Evolutionary conservation across 805 yeast genomes (phyloP).

Genomic region (Brettanomyces anomalus): DNA sequence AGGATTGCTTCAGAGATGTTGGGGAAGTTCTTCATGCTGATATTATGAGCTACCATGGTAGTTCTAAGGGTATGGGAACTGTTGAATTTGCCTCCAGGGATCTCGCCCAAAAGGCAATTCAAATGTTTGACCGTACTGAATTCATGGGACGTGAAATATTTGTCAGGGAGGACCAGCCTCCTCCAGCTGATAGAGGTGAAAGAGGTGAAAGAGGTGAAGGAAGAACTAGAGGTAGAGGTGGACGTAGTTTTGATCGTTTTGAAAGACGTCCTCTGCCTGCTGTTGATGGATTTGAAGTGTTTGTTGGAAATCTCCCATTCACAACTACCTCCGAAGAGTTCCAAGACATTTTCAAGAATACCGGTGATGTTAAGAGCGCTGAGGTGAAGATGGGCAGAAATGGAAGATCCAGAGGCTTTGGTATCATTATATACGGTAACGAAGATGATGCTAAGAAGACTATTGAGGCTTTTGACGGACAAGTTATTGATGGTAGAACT

Average conservation of each 20-base stretch:
- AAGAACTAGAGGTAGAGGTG: slow-evolving; percentile 8
- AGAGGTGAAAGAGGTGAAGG: slow-evolving; percentile 16
- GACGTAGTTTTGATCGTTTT: slow-evolving; percentile 9
- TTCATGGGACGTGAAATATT: slow-evolving; percentile 72
- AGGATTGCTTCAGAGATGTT: slow-evolving; percentile 46
- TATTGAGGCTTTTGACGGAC: slow-evolving; percentile 58
- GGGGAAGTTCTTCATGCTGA: slow-evolving; percentile 76
- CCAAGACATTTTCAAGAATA: slow-evolving; percentile 72
- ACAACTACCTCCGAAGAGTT: slow-evolving; percentile 76
- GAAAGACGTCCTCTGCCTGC: slow-evolving; percentile 8
- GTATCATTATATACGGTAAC: slow-evolving; percentile 63
- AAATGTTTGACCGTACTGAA: slow-evolving; percentile 53
- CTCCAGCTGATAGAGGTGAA: slow-evolving; percentile 38
- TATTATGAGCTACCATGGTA: slow-evolving; percentile 68
- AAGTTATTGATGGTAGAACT: slow-evolving; percentile 63
- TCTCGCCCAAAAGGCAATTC: slow-evolving; percentile 66
- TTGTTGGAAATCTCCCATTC: slow-evolving; percentile 77
- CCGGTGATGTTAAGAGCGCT: slow-evolving; percentile 75
- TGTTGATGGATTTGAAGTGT: slow-evolving; percentile 43
- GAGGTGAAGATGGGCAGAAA: slow-evolving; percentile 58
- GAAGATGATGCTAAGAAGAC: slow-evolving; percentile 67
- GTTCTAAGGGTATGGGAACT: slow-evolving; percentile 84
- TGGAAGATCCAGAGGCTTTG: slow-evolving; percentile 82
- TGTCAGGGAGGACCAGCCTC: slow-evolving; percentile 87
- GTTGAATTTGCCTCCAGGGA: slow-evolving; percentile 66